A percentile compares a stretch with the other conserved stretches of the same genome.
These are phyloP conservation scores for Taphrina wiesneri DNA, from an alignment of 1,139 yeast genomes.

Conservation along the genomic window DNA sequence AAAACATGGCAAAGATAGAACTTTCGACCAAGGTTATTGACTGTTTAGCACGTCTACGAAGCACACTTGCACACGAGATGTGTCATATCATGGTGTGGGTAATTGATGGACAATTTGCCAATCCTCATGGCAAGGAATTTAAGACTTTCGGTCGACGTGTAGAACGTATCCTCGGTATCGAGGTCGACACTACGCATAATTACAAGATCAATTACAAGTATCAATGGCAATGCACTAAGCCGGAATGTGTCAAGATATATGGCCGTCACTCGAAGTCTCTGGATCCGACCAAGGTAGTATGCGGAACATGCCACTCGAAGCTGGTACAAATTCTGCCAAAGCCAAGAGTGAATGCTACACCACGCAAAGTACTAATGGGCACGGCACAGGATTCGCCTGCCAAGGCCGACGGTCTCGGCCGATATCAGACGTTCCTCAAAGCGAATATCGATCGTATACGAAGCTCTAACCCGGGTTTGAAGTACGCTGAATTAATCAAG, in stretches of 20 bases:
- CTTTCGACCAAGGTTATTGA: slow-evolving; percentile 36
- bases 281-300: slow-evolving; percentile 25
- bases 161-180: slow-evolving; percentile 11
- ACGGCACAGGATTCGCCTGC: not conserved
- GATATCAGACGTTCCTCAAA: slow-evolving; percentile 19
- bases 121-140: slow-evolving; percentile 35
- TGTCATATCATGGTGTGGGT: slow-evolving; percentile 35
- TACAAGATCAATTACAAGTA: slow-evolving; percentile 35
- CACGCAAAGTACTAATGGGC: not conserved
- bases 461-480: slow-evolving; percentile 13
- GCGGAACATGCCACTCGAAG: slow-evolving; percentile 21
- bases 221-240: slow-evolving; percentile 32
- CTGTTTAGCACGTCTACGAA: slow-evolving; percentile 16
- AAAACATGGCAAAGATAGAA: slow-evolving; percentile 23
- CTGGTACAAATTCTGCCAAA: slow-evolving; percentile 28
- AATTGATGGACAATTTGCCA: slow-evolving; percentile 14
- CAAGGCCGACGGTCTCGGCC: slow-evolving; percentile 13
- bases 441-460: slow-evolving; percentile 12
- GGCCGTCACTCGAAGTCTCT: slow-evolving; percentile 36
- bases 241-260: slow-evolving; percentile 18
- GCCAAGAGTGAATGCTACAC: not conserved
- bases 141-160: slow-evolving; percentile 22
- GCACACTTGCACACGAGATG: slow-evolving; percentile 34
- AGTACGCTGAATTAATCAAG: slow-evolving; percentile 28
- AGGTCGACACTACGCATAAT: slow-evolving; percentile 31